Evolutionary conservation across 73 alveolate genomes (phyloP).

Genomic region (Breviolum minutum): DNA sequence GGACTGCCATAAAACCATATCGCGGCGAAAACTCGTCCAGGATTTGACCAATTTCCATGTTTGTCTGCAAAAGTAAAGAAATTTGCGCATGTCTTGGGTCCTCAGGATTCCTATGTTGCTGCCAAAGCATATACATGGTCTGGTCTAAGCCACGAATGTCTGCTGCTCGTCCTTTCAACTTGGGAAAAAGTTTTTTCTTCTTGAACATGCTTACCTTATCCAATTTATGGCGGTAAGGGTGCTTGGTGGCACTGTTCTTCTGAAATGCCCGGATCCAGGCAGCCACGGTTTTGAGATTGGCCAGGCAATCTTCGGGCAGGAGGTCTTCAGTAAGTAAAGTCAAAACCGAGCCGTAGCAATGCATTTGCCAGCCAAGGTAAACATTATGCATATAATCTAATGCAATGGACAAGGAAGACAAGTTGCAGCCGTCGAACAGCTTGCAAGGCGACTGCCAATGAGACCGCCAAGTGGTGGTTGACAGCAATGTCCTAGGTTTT

Average conservation of each 20-base stretch:
- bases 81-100: neutral
- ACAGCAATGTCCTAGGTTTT: neutral
- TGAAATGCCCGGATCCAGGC: neutral
- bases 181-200: slow-evolving; percentile 9
- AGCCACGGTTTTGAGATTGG: neutral
- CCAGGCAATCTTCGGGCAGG: neutral
- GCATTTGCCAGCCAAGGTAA: neutral
- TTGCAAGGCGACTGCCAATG: neutral
- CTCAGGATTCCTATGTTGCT: neutral
- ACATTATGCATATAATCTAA: neutral
- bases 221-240: neutral
- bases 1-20: neutral
- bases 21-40: neutral
- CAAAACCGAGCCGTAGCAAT: neutral
- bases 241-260: neutral
- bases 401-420: neutral
- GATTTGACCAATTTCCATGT: neutral
- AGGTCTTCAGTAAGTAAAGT: neutral
- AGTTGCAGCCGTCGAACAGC: neutral
- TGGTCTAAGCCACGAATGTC: slow-evolving; percentile 1
- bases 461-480: neutral
- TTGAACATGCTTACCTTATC: slow-evolving; percentile 33
- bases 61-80: neutral
- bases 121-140: neutral
- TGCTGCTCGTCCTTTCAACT: slow-evolving; percentile 30